These are phyloP conservation scores for Berkeleyomyces basicola DNA, from an alignment of 2,329 filamentous ascomycete genomes.

Conservation along the genomic window DNA sequence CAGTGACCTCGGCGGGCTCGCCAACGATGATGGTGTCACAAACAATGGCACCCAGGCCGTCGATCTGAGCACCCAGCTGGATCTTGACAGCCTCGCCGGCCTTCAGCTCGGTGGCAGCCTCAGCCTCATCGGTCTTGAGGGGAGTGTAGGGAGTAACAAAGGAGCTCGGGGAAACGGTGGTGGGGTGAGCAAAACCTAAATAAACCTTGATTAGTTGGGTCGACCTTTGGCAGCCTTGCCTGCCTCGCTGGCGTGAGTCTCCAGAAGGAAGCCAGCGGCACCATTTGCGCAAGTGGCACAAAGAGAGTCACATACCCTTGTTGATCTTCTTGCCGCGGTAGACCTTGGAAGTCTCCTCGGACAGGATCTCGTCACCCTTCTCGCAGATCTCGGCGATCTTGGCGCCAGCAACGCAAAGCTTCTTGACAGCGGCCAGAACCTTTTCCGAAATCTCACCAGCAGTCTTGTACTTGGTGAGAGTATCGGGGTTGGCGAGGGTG, in stretches of 20 bases:
- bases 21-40: conserved; percentile 78
- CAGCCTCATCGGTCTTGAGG: conserved; percentile 67
- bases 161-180: conserved; percentile 82
- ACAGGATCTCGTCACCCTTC: conserved; percentile 85
- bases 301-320: conserved; percentile 51
- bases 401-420: conserved; percentile 61
- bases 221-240: background rate
- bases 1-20: conserved; percentile 47
- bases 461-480: conserved; percentile 97
- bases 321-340: conserved; percentile 95
- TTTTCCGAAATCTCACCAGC: conserved; percentile 91
- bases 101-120: conserved; percentile 67
- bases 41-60: conserved; percentile 90
- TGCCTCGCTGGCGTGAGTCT: background rate
- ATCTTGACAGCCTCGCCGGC: conserved; percentile 85
- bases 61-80: conserved; percentile 96
- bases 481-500: conserved; percentile 79
- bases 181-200: conserved; percentile 76
- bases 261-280: background rate
- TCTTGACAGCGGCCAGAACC: conserved; percentile 70
- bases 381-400: conserved; percentile 92
- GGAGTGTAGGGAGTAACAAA: conserved; percentile 97
- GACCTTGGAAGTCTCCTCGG: conserved; percentile 86
- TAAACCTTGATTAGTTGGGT: conserved; percentile 1
- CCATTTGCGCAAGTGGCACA: background rate